Evolutionary conservation across 2,329 filamentous ascomycete genomes (phyloP), one percentile per base, ranked within the genome.

Genomic region (Talaromyces verruculosus): DNA sequence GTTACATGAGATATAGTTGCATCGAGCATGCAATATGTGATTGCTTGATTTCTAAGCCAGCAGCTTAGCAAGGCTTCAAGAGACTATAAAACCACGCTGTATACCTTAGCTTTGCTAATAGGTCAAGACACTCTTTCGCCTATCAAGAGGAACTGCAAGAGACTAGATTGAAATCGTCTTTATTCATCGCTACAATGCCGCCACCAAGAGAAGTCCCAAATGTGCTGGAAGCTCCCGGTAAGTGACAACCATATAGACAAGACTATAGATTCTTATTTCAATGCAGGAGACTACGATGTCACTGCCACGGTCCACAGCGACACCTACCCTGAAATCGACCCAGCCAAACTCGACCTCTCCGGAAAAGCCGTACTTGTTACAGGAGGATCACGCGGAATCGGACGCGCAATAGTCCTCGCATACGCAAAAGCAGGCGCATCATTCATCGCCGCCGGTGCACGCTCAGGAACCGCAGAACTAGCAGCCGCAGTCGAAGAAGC

Each of bases 361-460:
- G 76, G 75, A 1, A 74, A 74, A 33, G 70, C 69, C 2, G 75
- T 79, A 28, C 76, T 80, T 63, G 72, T 80, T 62, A 79, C 70
- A 25, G 78, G 78, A 5, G 78, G 76, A 2, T 73, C 73, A 5
- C 72, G 72, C 15, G 78, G 78, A 8, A 67, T 79, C 13, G 78
- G 78, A 2, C 72, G 69, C 53, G 73, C 75, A 35, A 78, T 78
- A 28, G 77, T 75, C 10, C 75, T 74, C 43, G 71, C 72, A 5
- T 75, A 72, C 43, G 72, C 72, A 5, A 68, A 69, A 55, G 75
- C 78, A 17, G 79, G 79, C 1, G 75, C 75, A 1, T 76, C 77
- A 13, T 74, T 71, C 59, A 79, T 80, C 45, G 77, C 75, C n/a
- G 68, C 77, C 17, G 74, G 71, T 6, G 74, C 71, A 39, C 71